Evolutionary conservation across 768 basidiomycete species (phyloP).

Genomic region (Lactarius trivialis): DNA sequence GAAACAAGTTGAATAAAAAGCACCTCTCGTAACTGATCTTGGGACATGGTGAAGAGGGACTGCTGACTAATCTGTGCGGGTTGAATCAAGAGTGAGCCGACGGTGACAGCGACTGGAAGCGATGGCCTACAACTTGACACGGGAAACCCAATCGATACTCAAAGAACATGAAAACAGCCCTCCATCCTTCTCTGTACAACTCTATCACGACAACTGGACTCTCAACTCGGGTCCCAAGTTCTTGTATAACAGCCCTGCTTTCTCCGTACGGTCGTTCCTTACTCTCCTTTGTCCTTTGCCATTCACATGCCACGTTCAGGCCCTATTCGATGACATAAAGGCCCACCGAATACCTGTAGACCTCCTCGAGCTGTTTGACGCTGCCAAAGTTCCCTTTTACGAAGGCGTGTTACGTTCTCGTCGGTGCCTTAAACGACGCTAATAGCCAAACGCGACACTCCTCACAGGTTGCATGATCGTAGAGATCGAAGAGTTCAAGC

Average conservation of each 20-base stretch:
- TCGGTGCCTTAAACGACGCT: not conserved
- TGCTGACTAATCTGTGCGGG: constrained; percentile 14
- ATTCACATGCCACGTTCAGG: constrained; percentile 36
- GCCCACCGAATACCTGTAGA: constrained; percentile 81
- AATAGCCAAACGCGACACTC: not conserved
- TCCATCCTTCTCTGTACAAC: constrained; percentile 73
- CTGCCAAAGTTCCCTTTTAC: constrained; percentile 69
- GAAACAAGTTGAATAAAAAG: not conserved
- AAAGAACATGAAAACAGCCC: constrained; percentile 47
- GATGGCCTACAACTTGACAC: constrained; percentile 75
- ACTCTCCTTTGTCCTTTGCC: not conserved
- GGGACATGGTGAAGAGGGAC: constrained; percentile 16
- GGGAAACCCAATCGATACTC: constrained; percentile 55
- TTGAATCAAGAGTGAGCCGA: not conserved
- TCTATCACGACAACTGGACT: constrained; percentile 76
- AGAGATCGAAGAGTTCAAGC: constrained; percentile 72
- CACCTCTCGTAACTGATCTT: constrained; percentile 24
- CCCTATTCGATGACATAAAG: constrained; percentile 76
- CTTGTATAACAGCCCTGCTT: constrained; percentile 67
- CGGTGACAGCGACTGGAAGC: not conserved
- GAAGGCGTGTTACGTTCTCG: constrained; percentile 49
- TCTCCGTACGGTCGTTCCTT: constrained; percentile 37
- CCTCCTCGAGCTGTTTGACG: constrained; percentile 75
- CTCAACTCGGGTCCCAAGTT: constrained; percentile 79
- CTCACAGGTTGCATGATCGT: constrained; percentile 74